Evolutionary conservation across 345 rosid species (phyloP).

Genomic region (Draba incana): DNA sequence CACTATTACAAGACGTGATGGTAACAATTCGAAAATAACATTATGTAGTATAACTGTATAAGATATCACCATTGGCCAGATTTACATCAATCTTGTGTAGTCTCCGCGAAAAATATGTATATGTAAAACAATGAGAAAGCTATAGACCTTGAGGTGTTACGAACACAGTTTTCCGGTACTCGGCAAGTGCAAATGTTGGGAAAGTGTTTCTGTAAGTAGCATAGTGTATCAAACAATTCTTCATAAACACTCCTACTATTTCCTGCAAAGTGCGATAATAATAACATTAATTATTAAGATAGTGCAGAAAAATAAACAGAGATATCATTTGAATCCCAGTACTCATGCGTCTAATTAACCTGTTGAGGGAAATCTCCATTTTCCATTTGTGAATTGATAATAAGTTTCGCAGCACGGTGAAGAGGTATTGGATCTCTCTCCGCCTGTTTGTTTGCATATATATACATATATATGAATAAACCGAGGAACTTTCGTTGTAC

Average conservation of each 20-base stretch:
- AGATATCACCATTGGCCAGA: too few relatives aligned
- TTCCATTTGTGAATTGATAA: constrained; percentile 69
- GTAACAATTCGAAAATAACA: too few relatives aligned
- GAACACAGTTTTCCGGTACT: constrained; percentile 43
- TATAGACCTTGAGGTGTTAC: not conserved
- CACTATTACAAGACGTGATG: too few relatives aligned
- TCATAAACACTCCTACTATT: constrained; percentile 61
- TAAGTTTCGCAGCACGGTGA: constrained; percentile 63
- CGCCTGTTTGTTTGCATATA: constrained; percentile 27
- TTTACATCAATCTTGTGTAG: too few relatives aligned
- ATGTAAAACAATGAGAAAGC: not conserved
- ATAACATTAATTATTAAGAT: not conserved
- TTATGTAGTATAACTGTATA: too few relatives aligned
- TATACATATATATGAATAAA: not conserved
- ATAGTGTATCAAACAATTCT: constrained; percentile 67
- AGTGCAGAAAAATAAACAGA: not conserved
- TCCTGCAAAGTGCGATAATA: constrained; percentile 48
- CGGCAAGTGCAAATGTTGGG: constrained; percentile 70
- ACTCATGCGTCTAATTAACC: constrained; percentile 36
- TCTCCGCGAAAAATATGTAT: too few relatives aligned
- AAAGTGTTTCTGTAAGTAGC: constrained; percentile 68
- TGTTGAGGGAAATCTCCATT: constrained; percentile 77
- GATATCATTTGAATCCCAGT: not conserved
- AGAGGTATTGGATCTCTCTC: constrained; percentile 65
- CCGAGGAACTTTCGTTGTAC: not conserved